Base-by-base conservation (phyloP, 495 filamentous ascomycete genomes). In the Penicillium longicatenatum region DNA sequence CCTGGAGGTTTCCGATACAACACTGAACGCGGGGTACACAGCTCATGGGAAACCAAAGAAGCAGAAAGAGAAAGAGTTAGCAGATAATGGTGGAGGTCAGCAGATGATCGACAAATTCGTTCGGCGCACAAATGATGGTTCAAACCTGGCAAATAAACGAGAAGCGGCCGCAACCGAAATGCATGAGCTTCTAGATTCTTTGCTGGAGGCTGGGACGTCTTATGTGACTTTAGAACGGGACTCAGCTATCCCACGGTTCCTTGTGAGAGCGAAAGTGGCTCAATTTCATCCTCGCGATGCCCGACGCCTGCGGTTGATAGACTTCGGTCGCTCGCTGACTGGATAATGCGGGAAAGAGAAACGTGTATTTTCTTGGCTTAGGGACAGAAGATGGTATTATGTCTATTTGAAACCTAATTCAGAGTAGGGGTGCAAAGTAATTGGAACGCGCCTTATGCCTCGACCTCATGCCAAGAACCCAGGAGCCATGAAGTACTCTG, bases 201-300 rank as follows among this genome's bases (percentile, higher is more conserved):
- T 91, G 35, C 68, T 88, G 48, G 89, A 90, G 52, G 80, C 83
- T 1, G 79, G 76, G 24, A 79, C 79, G 17, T 82, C 81, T 1
- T 96, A 95, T 75, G 79, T 93, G 35, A 74, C 79, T 41, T 70
- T 96, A 10, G 64, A 79, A n/a, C 79, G 81, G 55, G 92, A 96
- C 59, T 89, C 88, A n/a, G 90, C 92, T 11, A 85, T 87, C 24
- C 88, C 87, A 1, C 81, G 91, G 57, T 97, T 96, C 67, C 77
- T 97, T 10, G 89, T 97, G 20, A 79, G 89, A 59, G 88, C 88
- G 21, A 93, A 89, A 65, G 86, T 93, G 31, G 92, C 92, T 20
- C 86, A 91, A 61, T 94, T 94, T 58, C 89, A 96, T 72, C 90
- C 92, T 2, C 85, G 83, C 56, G 91, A 97, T 74, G 89, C 92